phyloP scores from a whole-genome alignment of 2,329 filamentous ascomycete species.

The Cladosporium sp. region DNA sequence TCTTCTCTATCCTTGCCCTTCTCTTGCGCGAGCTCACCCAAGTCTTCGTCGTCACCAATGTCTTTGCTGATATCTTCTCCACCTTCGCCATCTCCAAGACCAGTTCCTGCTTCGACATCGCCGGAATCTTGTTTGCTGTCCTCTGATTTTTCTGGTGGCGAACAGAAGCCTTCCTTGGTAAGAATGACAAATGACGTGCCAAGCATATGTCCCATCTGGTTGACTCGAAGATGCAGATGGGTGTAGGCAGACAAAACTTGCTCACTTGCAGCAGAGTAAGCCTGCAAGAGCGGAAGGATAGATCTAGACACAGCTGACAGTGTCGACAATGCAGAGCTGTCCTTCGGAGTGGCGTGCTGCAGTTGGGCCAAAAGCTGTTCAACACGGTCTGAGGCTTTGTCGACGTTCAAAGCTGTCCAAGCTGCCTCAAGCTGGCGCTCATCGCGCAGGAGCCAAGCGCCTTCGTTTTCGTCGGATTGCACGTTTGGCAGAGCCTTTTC shows the following conservation, averaged over 20 bases:
- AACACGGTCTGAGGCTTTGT: constrained; percentile 50
- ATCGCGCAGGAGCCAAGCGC: constrained; percentile 58
- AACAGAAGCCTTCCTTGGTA: constrained; percentile 83
- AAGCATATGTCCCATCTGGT: constrained; percentile 73
- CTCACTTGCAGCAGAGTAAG: constrained; percentile 63
- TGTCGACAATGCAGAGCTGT: constrained; percentile 38
- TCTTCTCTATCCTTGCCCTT: constrained; percentile 45
- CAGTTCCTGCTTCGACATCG: constrained; percentile 85
- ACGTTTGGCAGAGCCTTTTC: constrained; percentile 53
- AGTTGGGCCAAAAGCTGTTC: constrained; percentile 44
- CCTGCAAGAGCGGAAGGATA: constrained; percentile 66
- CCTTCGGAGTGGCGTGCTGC: constrained; percentile 33
- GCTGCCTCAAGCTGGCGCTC: constrained; percentile 44
- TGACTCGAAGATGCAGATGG: constrained; percentile 62
- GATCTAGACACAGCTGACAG: constrained; percentile 57
- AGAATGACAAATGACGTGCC: constrained; percentile 74
- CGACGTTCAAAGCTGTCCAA: constrained; percentile 56
- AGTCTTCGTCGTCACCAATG: constrained; percentile 85
- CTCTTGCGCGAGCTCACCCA: constrained; percentile 86
- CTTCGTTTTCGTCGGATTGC: constrained; percentile 57
- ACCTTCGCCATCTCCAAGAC: constrained; percentile 89
- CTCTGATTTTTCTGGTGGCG: constrained; percentile 69
- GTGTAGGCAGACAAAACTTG: constrained; percentile 57
- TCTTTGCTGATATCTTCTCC: constrained; percentile 98
- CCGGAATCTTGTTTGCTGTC: constrained; percentile 47